Evolutionary conservation across 164 flowering plant species (phyloP), one percentile per base, ranked within the genome.

Genomic region (Amborella trichopoda): DNA sequence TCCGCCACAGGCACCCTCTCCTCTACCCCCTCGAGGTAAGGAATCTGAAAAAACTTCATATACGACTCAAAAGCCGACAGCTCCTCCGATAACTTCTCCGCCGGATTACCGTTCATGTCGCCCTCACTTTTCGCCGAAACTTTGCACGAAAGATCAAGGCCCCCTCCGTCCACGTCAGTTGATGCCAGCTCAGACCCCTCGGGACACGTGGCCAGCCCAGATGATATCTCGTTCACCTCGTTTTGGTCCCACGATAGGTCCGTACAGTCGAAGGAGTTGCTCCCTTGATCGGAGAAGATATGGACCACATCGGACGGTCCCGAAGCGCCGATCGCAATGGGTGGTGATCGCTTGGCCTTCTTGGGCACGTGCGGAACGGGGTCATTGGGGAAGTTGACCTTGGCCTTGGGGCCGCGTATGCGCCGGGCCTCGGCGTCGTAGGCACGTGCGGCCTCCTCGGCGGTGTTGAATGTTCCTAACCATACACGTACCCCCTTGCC

Each of bases 401-500:
- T 93, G 2, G 96, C 99, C 67, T 93, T 93, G 59, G 76, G 80
- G 45, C 96, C 96, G 6, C 96, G 83, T 49, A 93, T 93, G 50
- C 88, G 77, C 11, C 89, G 73, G 9, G 99, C 96, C 60, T 84
- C 96, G 40, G 89, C 83, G 76, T 93, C 99, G 66, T 93, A 93
- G 28, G 99, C 96, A 54, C 99, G 73, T 12, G 96, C 96, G 59
- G 96, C 99, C 62, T 91, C 99, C 67, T 91, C 99, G 26, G 96
- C 99, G 56, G 96, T 84, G 58, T 93, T 82, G 59, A 88, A 93
- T 33, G 99, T 93, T 40, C 99, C 99, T 6, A 93, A 80, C 96
- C 99, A 93, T 36, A 88, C 99, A 11, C 99, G 71, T 16, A 88
- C 91, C 0, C 96, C 99, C 56, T 93, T 93, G 27, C 78, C 69